Evolutionary conservation across 164 flowering plant species (phyloP).

Genomic region (Piper longum): DNA sequence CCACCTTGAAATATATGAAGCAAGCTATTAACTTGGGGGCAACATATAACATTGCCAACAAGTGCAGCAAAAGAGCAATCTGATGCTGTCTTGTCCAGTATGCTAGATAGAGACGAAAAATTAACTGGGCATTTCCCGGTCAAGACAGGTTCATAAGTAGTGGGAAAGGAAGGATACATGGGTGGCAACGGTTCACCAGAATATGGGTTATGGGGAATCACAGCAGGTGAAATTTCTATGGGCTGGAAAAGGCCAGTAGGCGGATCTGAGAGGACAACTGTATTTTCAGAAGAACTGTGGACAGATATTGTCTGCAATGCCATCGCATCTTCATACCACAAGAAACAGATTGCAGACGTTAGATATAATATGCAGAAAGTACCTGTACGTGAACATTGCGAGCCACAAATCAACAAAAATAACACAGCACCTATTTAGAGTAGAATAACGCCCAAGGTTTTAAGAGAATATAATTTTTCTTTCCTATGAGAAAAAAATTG

Average conservation of each 20-base stretch:
- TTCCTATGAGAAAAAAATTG: constrained; percentile 5
- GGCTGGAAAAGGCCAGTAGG: constrained; percentile 67
- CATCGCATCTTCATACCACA: constrained; percentile 20
- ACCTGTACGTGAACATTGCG: constrained; percentile 21
- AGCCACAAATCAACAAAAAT: no score
- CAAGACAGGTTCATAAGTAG: constrained; percentile 67
- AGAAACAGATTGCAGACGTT: constrained; percentile 36
- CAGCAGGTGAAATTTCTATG: constrained; percentile 81
- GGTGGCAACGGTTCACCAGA: constrained; percentile 49
- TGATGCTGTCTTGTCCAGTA: constrained; percentile 67
- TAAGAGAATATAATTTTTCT: no score
- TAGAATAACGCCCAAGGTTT: no score
- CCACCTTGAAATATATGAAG: constrained; percentile 80
- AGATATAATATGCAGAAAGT: constrained; percentile 21
- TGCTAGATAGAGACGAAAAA: constrained; percentile 52
- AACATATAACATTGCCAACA: constrained; percentile 87
- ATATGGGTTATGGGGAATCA: constrained; percentile 48
- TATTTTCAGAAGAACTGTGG: constrained; percentile 15
- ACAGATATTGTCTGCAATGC: constrained; percentile 18
- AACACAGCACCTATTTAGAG: no score
- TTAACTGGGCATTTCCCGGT: constrained; percentile 84
- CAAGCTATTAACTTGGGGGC: constrained; percentile 80
- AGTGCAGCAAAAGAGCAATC: constrained; percentile 75
- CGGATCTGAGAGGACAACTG: constrained; percentile 28
- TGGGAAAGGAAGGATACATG: constrained; percentile 75